Base-by-base conservation (phyloP, 192 early-diverging fungal genomes). In the Entomortierella chlamydospora region DNA sequence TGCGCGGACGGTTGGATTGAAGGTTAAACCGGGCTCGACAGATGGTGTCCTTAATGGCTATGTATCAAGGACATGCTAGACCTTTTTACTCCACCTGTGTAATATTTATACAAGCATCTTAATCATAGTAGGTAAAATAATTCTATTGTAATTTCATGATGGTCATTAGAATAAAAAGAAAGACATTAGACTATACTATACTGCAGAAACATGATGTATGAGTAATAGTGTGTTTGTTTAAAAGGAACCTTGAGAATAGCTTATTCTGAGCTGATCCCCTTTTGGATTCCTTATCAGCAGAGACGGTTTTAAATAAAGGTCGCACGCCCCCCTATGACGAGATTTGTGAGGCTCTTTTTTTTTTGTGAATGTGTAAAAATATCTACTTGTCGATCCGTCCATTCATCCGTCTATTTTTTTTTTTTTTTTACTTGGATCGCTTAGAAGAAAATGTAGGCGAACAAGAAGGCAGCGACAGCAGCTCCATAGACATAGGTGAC, bases 381-480 rank as follows among this genome's bases (percentile, higher is more conserved):
- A n/a, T n/a, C n/a, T n/a, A n/a, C n/a, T n/a, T n/a, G n/a, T n/a
- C n/a, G n/a, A n/a, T n/a, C n/a, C n/a, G n/a, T n/a, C n/a, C n/a
- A n/a, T n/a, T n/a, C 2, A 43, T 56, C 9, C 9, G 13, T 26
- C 3, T 56, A 6, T 31, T 22, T 3, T 28, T 22, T 56, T 13
- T 30, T 56, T 22, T 56, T 29, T 28, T 28, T 42, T 15, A 7
- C 34, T 4, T n/a, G n/a, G n/a, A n/a, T n/a, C n/a, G n/a, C 25
- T 87, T 84, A 92, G 53, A 91, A 91, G 78, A 92, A 88, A 33
- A 92, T 70, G 70, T 87, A 89, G 15, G 87, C 87, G 56, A 90
- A 68, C 56, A 92, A 64, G 78, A 92, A 90, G 15, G 88, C 86
- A 39, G 86, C 68, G 2, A 86, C 50, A 2, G 90, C 88, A 11